phyloP scores from a whole-genome alignment of 1,139 yeast species.

The Candida tetrigidarum region DNA sequence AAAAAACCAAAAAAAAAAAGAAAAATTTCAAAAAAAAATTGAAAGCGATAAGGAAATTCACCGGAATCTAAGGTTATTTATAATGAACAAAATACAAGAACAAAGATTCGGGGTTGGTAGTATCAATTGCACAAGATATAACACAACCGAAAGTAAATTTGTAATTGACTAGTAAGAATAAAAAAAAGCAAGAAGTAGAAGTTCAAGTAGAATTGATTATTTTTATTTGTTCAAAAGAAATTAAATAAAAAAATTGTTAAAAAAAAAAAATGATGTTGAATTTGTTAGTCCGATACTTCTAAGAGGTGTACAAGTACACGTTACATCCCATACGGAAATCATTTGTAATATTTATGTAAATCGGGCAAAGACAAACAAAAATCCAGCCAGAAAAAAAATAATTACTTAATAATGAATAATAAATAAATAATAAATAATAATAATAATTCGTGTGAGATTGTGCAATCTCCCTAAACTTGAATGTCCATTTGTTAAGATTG shows the following conservation, averaged over 20 bases:
- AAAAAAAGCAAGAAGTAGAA: background rate
- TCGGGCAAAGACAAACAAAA: too few relatives aligned
- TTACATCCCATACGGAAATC: background rate
- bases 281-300: background rate
- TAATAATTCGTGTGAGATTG: too few relatives aligned
- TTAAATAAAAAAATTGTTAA: too few relatives aligned
- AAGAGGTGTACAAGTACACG: too few relatives aligned
- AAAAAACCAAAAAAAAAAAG: background rate
- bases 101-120: too few relatives aligned
- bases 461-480: too few relatives aligned
- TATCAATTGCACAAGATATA: too few relatives aligned
- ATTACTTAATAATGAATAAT: background rate
- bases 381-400: too few relatives aligned
- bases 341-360: constrained; percentile 5
- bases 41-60: background rate
- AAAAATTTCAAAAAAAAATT: background rate
- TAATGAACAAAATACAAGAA: too few relatives aligned
- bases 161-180: background rate
- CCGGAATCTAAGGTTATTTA: background rate
- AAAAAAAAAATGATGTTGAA: background rate
- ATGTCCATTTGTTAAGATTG: too few relatives aligned
- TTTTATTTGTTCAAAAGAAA: too few relatives aligned
- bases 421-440: background rate
- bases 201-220: background rate
- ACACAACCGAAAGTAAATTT: background rate